Percentiles rank a stretch among this genome's conserved stretches.
These are phyloP conservation scores for Cladorrhinum sp. DNA, from an alignment of 2,329 filamentous ascomycete species.

Conservation along the genomic window DNA sequence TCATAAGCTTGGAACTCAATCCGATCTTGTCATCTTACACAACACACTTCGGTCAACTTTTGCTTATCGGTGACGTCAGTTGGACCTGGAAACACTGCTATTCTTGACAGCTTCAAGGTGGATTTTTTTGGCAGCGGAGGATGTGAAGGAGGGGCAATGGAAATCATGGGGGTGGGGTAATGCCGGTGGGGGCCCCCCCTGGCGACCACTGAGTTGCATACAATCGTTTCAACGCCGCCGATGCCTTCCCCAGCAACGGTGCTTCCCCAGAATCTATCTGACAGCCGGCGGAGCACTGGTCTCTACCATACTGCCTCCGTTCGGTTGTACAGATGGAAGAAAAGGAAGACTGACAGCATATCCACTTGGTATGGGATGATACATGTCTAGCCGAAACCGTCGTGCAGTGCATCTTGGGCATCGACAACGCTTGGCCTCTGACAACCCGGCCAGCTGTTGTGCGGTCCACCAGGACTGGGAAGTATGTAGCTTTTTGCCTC, in stretches of 20 bases:
- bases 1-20: neutral
- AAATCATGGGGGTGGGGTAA: constrained; percentile 2
- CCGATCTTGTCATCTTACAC: neutral
- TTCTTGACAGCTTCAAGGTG: neutral
- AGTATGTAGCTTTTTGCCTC: neutral
- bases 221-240: neutral
- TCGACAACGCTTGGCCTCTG: neutral
- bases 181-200: no score
- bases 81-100: neutral
- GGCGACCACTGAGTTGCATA: neutral
- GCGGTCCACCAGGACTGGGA: neutral
- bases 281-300: no score
- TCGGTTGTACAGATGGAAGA: neutral
- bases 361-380: neutral
- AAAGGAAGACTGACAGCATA: neutral
- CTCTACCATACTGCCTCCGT: no score
- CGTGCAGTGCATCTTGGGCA: neutral
- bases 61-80: constrained; percentile 10
- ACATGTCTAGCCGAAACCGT: neutral
- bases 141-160: neutral
- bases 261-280: neutral
- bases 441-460: neutral
- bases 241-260: neutral
- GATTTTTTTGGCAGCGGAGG: neutral
- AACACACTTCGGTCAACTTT: neutral